A percentile compares a stretch with the other conserved stretches of the same genome.
Evolutionary conservation across 352 stramenopile genomes (phyloP).

Genomic region (Pythium rishiriense): DNA sequence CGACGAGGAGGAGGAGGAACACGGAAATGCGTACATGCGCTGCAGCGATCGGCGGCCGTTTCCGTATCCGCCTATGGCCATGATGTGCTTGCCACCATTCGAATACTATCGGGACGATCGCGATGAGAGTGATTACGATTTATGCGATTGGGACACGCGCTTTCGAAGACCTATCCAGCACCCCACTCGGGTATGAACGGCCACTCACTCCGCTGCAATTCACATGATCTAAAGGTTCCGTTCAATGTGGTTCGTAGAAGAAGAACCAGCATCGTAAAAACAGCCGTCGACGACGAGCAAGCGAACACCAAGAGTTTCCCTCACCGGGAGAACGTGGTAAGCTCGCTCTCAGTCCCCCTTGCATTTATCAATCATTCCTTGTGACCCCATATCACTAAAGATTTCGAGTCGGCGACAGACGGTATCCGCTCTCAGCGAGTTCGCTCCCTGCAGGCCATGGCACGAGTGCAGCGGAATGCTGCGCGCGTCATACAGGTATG

Average conservation of each 20-base stretch:
- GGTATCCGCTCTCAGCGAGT: slow-evolving; percentile 41
- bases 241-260: background rate
- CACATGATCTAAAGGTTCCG: too few relatives aligned
- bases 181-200: background rate
- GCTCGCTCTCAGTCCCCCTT: too few relatives aligned
- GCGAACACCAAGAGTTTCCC: too few relatives aligned
- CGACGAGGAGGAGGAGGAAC: slow-evolving; percentile 10
- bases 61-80: slow-evolving; percentile 13
- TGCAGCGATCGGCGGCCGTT: background rate
- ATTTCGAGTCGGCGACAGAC: background rate
- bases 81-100: slow-evolving; percentile 16
- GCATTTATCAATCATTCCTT: too few relatives aligned
- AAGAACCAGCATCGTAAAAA: background rate
- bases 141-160: background rate
- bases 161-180: background rate
- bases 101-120: background rate
- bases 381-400: too few relatives aligned
- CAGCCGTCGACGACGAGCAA: too few relatives aligned
- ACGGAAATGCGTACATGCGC: background rate
- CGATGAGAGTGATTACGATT: background rate
- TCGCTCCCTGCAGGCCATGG: slow-evolving; percentile 46
- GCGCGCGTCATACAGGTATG: slow-evolving; percentile 47
- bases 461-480: slow-evolving; percentile 42
- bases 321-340: too few relatives aligned
- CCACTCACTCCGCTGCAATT: too few relatives aligned